Evolutionary conservation across 768 basidiomycete genomes (phyloP).

Genomic region (Porpolomopsis calyptriformis): DNA sequence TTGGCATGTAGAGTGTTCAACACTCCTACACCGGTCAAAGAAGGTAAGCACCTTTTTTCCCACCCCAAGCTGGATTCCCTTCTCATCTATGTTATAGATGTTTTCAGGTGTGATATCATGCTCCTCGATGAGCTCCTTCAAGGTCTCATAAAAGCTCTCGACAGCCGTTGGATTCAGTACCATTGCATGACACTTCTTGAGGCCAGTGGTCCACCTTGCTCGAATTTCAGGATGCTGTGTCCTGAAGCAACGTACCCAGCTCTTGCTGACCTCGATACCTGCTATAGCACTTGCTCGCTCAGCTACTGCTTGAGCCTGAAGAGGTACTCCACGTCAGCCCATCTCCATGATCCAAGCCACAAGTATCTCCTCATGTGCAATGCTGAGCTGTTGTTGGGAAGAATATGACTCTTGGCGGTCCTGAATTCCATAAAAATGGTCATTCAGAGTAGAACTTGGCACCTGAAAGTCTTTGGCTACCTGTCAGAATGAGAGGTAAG

Average conservation of each 20-base stretch:
- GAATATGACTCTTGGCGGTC: conserved; percentile 9
- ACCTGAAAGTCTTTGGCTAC: conserved; percentile 16
- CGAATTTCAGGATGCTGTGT: conserved; percentile 4
- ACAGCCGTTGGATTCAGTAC: conserved; percentile 13
- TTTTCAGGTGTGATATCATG: conserved; percentile 16
- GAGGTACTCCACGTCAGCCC: conserved; percentile 14
- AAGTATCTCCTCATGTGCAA: conserved; percentile 15
- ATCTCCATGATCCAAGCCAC: conserved; percentile 16
- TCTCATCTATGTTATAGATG: conserved; percentile 24
- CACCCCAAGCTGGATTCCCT: conserved; percentile 11
- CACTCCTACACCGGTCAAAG: conserved; percentile 13
- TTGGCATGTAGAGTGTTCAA: too few relatives aligned
- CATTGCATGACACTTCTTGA: conserved; percentile 19
- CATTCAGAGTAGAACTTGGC: conserved; percentile 6
- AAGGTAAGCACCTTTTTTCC: conserved; percentile 5
- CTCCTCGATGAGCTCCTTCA: conserved; percentile 11
- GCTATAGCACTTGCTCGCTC: conserved; percentile 11
- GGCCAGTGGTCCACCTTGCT: conserved; percentile 6
- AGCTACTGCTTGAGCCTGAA: conserved; percentile 9
- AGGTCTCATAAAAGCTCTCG: conserved; percentile 11
- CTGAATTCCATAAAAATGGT: not conserved
- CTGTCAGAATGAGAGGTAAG: conserved; percentile 8
- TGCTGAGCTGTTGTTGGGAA: conserved; percentile 11
- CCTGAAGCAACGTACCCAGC: conserved; percentile 1
- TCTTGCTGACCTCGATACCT: conserved; percentile 8